phyloP scores from a whole-genome alignment of 768 basidiomycete genomes.

The Tremella yokohamensis region DNA sequence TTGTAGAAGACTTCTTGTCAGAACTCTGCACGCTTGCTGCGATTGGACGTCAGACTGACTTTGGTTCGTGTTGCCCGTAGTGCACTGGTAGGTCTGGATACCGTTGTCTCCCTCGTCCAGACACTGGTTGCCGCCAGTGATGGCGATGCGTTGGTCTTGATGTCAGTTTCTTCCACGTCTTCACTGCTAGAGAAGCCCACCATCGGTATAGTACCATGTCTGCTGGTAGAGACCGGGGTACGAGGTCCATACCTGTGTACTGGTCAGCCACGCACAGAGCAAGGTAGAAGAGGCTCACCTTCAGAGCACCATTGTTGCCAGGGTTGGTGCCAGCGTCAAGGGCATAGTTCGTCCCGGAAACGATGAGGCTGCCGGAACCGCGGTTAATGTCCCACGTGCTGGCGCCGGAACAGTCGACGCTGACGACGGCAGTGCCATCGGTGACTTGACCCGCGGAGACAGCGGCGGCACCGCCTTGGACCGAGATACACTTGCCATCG shows the following conservation, averaged over 20 bases:
- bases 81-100: slow-evolving; percentile 45
- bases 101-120: slow-evolving; percentile 36
- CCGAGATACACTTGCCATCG: slow-evolving; percentile 8
- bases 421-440: slow-evolving; percentile 15
- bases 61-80: slow-evolving; percentile 45
- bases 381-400: slow-evolving; percentile 25
- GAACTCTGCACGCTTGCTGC: neutral
- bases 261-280: neutral
- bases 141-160: slow-evolving; percentile 38
- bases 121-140: slow-evolving; percentile 48
- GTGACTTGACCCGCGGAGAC: slow-evolving; percentile 3
- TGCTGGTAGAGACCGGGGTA: slow-evolving; percentile 33
- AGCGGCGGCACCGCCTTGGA: neutral
- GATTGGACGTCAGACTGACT: slow-evolving; percentile 9
- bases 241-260: slow-evolving; percentile 19
- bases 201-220: slow-evolving; percentile 41
- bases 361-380: slow-evolving; percentile 16
- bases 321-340: slow-evolving; percentile 26
- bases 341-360: slow-evolving; percentile 20
- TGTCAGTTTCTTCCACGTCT: no score
- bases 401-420: slow-evolving; percentile 9
- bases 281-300: slow-evolving; percentile 12
- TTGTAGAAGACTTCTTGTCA: slow-evolving; percentile 3
- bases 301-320: slow-evolving; percentile 22
- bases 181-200: slow-evolving; percentile 16